Conservation (phyloP, 345 rosid genomes). For the Citrus glauca region DNA sequence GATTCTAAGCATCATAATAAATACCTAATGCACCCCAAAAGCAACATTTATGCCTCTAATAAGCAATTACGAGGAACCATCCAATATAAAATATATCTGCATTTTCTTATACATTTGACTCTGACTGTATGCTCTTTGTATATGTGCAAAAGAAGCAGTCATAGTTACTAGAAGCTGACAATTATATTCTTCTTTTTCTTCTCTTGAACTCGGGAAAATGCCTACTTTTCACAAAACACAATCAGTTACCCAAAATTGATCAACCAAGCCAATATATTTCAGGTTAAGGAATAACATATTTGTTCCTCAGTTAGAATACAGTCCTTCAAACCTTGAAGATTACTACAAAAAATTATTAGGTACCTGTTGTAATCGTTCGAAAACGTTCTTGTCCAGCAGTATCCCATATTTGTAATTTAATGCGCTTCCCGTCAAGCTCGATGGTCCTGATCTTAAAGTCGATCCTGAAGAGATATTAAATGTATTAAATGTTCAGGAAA, state of each 20-base stretch:
- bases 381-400: constrained; percentile 66
- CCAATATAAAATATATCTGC: neutral
- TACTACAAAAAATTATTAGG: neutral
- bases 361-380: constrained; percentile 55
- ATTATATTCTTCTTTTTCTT: neutral
- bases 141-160: neutral
- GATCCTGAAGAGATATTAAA: constrained; percentile 31
- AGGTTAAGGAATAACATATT: neutral
- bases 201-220: neutral
- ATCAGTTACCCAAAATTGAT: neutral
- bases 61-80: neutral
- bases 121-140: neutral
- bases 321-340: neutral
- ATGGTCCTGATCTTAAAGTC: constrained; percentile 69
- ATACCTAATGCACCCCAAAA: neutral
- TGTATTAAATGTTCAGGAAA: constrained; percentile 10
- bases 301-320: neutral
- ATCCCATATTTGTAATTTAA: constrained; percentile 74
- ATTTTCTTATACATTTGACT: neutral
- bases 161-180: neutral
- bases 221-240: neutral
- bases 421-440: constrained; percentile 72
- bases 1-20: neutral
- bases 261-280: neutral
- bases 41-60: neutral